phyloP scores from a whole-genome alignment of 257 asterid species.

The Cynanchum wilfordii region DNA sequence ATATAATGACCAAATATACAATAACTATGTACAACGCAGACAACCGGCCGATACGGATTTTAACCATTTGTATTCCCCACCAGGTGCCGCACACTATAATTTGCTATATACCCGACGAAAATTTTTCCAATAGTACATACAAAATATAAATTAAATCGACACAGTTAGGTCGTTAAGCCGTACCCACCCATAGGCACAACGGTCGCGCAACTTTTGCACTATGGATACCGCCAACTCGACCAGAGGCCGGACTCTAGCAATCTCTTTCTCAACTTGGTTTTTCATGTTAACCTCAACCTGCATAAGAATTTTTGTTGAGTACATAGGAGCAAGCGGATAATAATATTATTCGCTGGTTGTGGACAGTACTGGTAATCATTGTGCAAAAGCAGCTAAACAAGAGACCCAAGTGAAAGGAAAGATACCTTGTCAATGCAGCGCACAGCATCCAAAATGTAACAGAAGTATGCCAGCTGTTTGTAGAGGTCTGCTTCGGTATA shows the following conservation, averaged over 20 bases:
- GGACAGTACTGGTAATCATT: too few relatives aligned
- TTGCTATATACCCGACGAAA: not conserved
- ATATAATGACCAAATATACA: too few relatives aligned
- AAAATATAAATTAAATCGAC: constrained; percentile 27
- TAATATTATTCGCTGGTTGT: not conserved
- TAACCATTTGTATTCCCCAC: too few relatives aligned
- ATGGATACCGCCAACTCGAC: constrained; percentile 65
- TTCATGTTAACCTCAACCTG: constrained; percentile 60
- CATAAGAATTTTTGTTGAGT: not conserved
- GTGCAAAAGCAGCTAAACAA: not conserved
- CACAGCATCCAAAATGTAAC: constrained; percentile 61
- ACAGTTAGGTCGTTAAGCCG: constrained; percentile 55
- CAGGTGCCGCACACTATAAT: too few relatives aligned
- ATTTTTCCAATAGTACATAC: not conserved
- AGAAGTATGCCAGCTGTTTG: constrained; percentile 80
- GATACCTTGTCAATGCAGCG: constrained; percentile 78
- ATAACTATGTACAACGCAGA: too few relatives aligned
- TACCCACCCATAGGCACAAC: constrained; percentile 88
- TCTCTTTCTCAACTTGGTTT: constrained; percentile 55
- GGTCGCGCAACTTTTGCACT: constrained; percentile 58
- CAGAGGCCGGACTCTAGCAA: constrained; percentile 52
- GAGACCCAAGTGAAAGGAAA: not conserved
- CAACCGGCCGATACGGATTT: too few relatives aligned
- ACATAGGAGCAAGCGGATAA: not conserved
- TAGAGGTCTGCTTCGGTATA: constrained; percentile 84